phyloP scores from a whole-genome alignment of 148 eudicot genomes.

The Nepenthes mirabilis region DNA sequence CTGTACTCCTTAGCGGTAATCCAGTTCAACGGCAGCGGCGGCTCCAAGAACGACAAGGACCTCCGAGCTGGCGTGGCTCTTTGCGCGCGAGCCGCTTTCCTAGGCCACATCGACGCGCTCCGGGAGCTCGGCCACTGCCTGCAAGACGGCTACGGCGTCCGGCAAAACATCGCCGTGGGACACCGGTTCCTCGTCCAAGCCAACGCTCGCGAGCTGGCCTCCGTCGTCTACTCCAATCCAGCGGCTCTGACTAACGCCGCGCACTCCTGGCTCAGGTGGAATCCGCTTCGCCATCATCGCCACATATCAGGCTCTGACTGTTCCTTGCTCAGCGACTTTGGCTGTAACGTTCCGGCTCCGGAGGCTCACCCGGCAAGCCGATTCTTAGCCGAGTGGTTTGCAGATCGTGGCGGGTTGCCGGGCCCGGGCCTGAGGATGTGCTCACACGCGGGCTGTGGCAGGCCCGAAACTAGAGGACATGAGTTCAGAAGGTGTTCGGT shows the following conservation, averaged over 20 bases:
- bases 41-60: constrained; percentile 58
- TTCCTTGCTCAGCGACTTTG: constrained; percentile 75
- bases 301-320: constrained; percentile 21
- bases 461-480: constrained; percentile 56
- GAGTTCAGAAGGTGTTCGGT: constrained; percentile 64
- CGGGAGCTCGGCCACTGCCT: constrained; percentile 95
- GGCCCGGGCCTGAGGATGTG: constrained; percentile 41
- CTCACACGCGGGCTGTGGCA: constrained; percentile 44
- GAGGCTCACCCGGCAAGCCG: constrained; percentile 62
- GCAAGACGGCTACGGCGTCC: constrained; percentile 97
- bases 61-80: constrained; percentile 85
- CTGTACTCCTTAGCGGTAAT: constrained; percentile 64
- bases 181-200: constrained; percentile 82
- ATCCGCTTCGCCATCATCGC: constrained; percentile 10
- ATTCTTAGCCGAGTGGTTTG: constrained; percentile 64
- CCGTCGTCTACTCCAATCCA: constrained; percentile 21
- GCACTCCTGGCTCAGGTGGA: constrained; percentile 22
- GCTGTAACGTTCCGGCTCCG: constrained; percentile 69
- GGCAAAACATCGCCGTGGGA: constrained; percentile 66
- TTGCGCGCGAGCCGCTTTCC: constrained; percentile 79
- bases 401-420: constrained; percentile 8
- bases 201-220: constrained; percentile 84
- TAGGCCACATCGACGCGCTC: constrained; percentile 85
- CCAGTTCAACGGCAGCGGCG: constrained; percentile 88
- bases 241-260: constrained; percentile 1